These are phyloP conservation scores for Tetratostichococcus sp. DNA, from an alignment of 139 green algal species.

Conservation along the genomic window DNA sequence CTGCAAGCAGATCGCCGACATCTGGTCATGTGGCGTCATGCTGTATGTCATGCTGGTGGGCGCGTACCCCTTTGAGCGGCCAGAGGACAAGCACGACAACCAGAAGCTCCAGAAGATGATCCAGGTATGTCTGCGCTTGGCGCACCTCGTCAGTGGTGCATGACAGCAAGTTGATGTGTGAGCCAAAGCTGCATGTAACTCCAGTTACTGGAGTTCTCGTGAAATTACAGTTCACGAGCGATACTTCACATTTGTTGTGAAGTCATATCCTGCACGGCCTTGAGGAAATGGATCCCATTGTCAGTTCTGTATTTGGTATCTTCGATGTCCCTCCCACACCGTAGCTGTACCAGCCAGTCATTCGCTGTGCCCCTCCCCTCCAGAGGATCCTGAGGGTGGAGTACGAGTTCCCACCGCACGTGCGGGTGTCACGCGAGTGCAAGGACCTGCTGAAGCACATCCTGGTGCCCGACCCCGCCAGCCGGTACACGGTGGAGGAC, in stretches of 20 bases:
- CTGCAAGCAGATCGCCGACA: slow-evolving; percentile 75
- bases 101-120: slow-evolving; percentile 79
- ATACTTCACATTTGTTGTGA: too few relatives aligned
- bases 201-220: too few relatives aligned
- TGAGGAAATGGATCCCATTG: too few relatives aligned
- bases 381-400: slow-evolving; percentile 83
- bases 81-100: slow-evolving; percentile 81
- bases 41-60: slow-evolving; percentile 96
- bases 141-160: too few relatives aligned
- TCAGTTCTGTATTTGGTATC: too few relatives aligned
- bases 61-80: slow-evolving; percentile 96
- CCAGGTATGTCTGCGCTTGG: slow-evolving; percentile 30
- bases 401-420: slow-evolving; percentile 67
- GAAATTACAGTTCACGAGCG: too few relatives aligned
- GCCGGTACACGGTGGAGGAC: slow-evolving; percentile 75
- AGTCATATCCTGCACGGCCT: too few relatives aligned
- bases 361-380: too few relatives aligned
- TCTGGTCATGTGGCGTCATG: slow-evolving; percentile 97
- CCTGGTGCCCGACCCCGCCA: slow-evolving; percentile 61
- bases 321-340: too few relatives aligned
- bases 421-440: slow-evolving; percentile 66
- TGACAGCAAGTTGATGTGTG: too few relatives aligned
- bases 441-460: slow-evolving; percentile 70
- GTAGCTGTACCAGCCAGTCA: too few relatives aligned
- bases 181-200: too few relatives aligned